These are phyloP conservation scores for Ceratocystis albifundus DNA, from an alignment of 2,329 filamentous ascomycete species.

Conservation along the genomic window DNA sequence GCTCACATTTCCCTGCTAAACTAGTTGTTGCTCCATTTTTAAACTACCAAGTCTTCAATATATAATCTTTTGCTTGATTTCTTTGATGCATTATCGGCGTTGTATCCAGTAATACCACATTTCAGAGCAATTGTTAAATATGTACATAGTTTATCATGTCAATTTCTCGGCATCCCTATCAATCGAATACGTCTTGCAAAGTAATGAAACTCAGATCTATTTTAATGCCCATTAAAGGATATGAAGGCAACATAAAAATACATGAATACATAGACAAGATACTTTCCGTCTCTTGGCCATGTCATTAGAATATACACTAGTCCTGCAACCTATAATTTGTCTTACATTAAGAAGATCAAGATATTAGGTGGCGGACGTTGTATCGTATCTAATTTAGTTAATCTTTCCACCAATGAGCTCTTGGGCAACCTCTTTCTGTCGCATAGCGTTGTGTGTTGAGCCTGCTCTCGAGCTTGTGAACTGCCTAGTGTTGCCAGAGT, in stretches of 20 bases:
- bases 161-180: not conserved
- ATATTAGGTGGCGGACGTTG: slow-evolving; percentile 20
- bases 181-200: not conserved
- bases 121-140: too few relatives aligned
- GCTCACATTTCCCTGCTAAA: not conserved
- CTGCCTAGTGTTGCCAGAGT: slow-evolving; percentile 11
- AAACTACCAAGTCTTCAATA: too few relatives aligned
- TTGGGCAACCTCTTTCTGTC: slow-evolving; percentile 47
- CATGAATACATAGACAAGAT: slow-evolving; percentile 18
- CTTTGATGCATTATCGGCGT: too few relatives aligned
- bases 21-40: not conserved
- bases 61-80: too few relatives aligned
- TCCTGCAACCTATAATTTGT: not conserved
- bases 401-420: slow-evolving; percentile 48
- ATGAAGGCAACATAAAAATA: slow-evolving; percentile 6
- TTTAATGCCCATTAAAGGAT: not conserved
- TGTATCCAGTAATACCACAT: too few relatives aligned
- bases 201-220: not conserved
- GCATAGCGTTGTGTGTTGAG: slow-evolving; percentile 33
- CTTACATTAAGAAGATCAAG: not conserved
- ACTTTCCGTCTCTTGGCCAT: not conserved
- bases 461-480: slow-evolving; percentile 11
- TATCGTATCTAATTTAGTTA: slow-evolving; percentile 30
- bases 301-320: not conserved
- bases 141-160: too few relatives aligned